phyloP scores from a whole-genome alignment of 2,329 filamentous ascomycete species.

The Thermochaetoides dissita region DNA sequence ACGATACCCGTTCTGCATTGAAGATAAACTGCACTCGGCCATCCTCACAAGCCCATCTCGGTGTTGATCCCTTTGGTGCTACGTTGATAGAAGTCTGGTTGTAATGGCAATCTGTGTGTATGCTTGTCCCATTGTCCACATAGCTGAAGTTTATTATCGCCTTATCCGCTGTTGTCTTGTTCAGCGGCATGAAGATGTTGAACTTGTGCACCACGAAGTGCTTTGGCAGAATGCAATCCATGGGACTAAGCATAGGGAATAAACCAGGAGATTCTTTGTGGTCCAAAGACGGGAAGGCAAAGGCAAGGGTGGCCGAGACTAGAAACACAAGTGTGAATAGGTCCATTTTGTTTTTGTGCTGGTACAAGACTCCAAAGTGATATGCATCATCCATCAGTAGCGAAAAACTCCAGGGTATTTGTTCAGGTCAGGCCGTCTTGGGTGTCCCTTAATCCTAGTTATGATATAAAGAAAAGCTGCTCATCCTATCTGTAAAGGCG shows the following conservation, averaged over 20 bases:
- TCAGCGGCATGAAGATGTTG: slow-evolving; percentile 16
- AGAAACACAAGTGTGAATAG: no score
- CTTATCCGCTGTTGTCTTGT: slow-evolving; percentile 19
- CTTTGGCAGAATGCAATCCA: slow-evolving; percentile 24
- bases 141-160: slow-evolving; percentile 26
- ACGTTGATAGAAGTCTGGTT: slow-evolving; percentile 28
- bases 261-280: no score
- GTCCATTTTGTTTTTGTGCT: no score
- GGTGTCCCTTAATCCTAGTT: no score
- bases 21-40: slow-evolving; percentile 29
- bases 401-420: no score
- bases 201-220: slow-evolving; percentile 28
- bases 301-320: slow-evolving; percentile 3
- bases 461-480: no score
- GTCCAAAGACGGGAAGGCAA: slow-evolving; percentile 9
- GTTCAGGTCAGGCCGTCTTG: no score
- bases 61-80: slow-evolving; percentile 17
- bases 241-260: slow-evolving; percentile 10
- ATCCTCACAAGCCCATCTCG: slow-evolving; percentile 31
- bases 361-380: neutral
- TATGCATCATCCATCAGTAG: no score
- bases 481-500: no score
- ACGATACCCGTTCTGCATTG: slow-evolving; percentile 16
- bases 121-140: slow-evolving; percentile 24
- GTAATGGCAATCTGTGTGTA: slow-evolving; percentile 29